These are phyloP conservation scores for Hydrangea macrophylla DNA, from an alignment of 148 eudicot genomes.

Conservation along the genomic window DNA sequence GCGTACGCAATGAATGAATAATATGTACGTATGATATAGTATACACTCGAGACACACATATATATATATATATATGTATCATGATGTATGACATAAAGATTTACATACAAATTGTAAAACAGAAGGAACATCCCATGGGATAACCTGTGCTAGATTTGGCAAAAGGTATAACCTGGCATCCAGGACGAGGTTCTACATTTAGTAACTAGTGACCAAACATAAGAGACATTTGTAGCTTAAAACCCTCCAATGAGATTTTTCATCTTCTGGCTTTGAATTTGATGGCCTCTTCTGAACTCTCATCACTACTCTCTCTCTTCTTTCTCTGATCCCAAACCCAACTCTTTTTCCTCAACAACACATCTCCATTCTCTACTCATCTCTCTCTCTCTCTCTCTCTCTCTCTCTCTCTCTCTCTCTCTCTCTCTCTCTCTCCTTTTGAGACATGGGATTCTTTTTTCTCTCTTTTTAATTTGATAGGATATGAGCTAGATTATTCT, in stretches of 20 bases:
- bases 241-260: conserved; percentile 22
- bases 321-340: conserved; percentile 17
- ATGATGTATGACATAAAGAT: conserved; percentile 14
- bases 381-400: conserved; percentile 15
- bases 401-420: background rate
- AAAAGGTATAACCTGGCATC: conserved; percentile 28
- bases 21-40: too few species aligned
- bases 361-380: too few species aligned
- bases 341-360: conserved; percentile 7
- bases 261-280: conserved; percentile 24
- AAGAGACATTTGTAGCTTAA: conserved; percentile 17
- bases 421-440: too few species aligned
- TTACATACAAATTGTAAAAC: conserved; percentile 17
- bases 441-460: background rate
- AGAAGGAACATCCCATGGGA: conserved; percentile 17
- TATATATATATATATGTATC: too few species aligned
- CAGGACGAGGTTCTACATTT: conserved; percentile 27
- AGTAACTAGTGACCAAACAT: conserved; percentile 32
- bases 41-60: too few species aligned
- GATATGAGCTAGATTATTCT: background rate
- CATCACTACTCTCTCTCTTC: background rate
- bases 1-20: too few species aligned
- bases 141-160: conserved; percentile 14
- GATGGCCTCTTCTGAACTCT: conserved; percentile 15
- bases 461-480: conserved; percentile 1